Evolutionary conservation across 176 grass and related monocot species (phyloP).

Genomic region (Calamus simplicifolius): DNA sequence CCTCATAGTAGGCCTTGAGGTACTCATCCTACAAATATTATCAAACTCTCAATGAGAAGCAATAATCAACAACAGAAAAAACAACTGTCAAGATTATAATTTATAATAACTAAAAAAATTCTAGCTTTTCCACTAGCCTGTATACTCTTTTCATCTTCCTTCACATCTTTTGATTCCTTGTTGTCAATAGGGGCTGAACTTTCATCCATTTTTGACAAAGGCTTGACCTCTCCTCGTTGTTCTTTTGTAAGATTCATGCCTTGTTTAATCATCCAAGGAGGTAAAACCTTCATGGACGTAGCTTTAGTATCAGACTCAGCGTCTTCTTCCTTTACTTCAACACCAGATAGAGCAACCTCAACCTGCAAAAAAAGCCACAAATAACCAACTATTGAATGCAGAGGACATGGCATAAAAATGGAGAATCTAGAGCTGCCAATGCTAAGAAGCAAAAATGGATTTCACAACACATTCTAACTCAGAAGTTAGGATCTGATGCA

Average conservation of each 20-base stretch:
- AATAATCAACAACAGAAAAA: constrained; percentile 1
- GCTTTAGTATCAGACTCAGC: constrained; percentile 47
- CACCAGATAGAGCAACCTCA: constrained; percentile 62
- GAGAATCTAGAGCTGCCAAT: neutral
- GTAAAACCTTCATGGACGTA: constrained; percentile 49
- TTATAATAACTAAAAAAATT: neutral
- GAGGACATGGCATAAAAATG: neutral
- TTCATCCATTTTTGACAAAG: constrained; percentile 23
- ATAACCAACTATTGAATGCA: too few relatives aligned
- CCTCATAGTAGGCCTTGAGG: constrained; percentile 79
- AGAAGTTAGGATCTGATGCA: too few relatives aligned
- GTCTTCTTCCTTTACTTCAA: constrained; percentile 59
- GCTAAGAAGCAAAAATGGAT: too few relatives aligned
- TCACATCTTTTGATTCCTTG: constrained; percentile 48
- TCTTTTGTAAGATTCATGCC: constrained; percentile 98
- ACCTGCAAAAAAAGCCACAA: constrained; percentile 33
- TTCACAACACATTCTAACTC: too few relatives aligned
- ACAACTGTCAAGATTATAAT: neutral
- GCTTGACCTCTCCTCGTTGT: constrained; percentile 66
- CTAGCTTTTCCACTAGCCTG: constrained; percentile 33
- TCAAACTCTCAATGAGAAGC: constrained; percentile 6
- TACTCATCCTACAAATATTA: constrained; percentile 65
- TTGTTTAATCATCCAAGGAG: constrained; percentile 94
- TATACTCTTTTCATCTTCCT: constrained; percentile 61
- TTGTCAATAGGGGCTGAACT: constrained; percentile 40